Base-by-base conservation (phyloP, 768 basidiomycete species). In the Filobasidium floriforme region DNA sequence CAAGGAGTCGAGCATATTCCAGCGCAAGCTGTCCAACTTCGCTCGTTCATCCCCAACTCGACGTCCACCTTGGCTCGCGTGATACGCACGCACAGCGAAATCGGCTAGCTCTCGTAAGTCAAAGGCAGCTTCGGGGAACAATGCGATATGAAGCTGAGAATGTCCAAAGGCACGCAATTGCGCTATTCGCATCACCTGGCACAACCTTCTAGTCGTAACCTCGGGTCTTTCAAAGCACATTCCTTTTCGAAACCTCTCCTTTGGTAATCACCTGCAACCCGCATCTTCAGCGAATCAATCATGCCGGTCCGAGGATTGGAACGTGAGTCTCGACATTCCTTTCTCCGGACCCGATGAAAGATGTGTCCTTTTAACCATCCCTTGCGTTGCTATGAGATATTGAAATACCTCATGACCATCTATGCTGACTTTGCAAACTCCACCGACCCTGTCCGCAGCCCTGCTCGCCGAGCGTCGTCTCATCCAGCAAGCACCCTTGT, bases 401-500 rank as follows among this genome's bases (percentile, higher is more conserved):
- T 28, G 15, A 15, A 1, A 7, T 24, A 24, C 54, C 19, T 2
- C 54, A 57, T 26, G 22, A 15, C 24, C 54, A 57, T 26, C 54
- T n/a, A 15, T 22, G 43, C 22, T 40, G 29, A 22, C 40, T 14
- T 24, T 57, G 24, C 18, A 5, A 32, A 51, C 60, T 26, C 26
- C 37, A 41, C 22, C n/a, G 40, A 15, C 40, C 24, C 54, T 40
- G 4, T 15, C 29, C 28, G 46, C 46, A 65, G 64, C 57, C 46
- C 59, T 57, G 57, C 64, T 65, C 46, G 6, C 65, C 28, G 91
- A 92, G 83, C 88, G 90, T 78, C 90, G 91, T 80, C 89, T 93
- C 77, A 79, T 89, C 69, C 87, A 89, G 79, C 88, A 87, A 46
- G 85, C 88, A 64, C 85, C 90, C 24, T 84, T 98, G 62, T 85